Conservation (phyloP, 345 rosid genomes). For the Eucalyptus cladocalyx region DNA sequence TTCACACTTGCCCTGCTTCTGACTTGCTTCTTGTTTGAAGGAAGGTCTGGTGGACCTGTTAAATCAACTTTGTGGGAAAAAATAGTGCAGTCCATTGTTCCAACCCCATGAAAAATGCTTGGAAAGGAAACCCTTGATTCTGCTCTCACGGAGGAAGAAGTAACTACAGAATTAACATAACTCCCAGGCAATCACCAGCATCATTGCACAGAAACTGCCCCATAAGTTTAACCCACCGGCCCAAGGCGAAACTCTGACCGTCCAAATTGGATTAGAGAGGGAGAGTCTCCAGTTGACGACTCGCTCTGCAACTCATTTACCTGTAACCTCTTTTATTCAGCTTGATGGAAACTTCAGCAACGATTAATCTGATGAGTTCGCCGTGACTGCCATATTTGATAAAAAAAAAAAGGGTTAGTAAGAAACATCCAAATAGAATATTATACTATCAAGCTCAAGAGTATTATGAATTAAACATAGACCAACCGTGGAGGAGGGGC, state of each 20-base stretch:
- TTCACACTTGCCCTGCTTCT: too few relatives aligned
- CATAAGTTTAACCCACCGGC: not conserved
- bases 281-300: not conserved
- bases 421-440: too few relatives aligned
- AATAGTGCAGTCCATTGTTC: not conserved
- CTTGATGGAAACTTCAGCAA: too few relatives aligned
- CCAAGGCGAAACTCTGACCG: not conserved
- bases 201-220: not conserved
- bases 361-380: too few relatives aligned
- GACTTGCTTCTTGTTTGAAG: not conserved
- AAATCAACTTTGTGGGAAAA: too few relatives aligned
- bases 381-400: too few relatives aligned
- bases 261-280: not conserved
- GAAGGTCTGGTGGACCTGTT: not conserved
- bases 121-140: not conserved
- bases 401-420: too few relatives aligned
- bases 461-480: too few relatives aligned
- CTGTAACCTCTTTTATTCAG: not conserved
- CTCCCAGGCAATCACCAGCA: not conserved
- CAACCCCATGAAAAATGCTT: not conserved
- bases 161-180: too few relatives aligned
- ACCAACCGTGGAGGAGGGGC: too few relatives aligned
- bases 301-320: not conserved
- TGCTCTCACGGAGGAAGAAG: not conserved
- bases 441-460: too few relatives aligned